Evolutionary conservation across 768 basidiomycete species (phyloP).

Genomic region (Strobilomyces confusus): DNA sequence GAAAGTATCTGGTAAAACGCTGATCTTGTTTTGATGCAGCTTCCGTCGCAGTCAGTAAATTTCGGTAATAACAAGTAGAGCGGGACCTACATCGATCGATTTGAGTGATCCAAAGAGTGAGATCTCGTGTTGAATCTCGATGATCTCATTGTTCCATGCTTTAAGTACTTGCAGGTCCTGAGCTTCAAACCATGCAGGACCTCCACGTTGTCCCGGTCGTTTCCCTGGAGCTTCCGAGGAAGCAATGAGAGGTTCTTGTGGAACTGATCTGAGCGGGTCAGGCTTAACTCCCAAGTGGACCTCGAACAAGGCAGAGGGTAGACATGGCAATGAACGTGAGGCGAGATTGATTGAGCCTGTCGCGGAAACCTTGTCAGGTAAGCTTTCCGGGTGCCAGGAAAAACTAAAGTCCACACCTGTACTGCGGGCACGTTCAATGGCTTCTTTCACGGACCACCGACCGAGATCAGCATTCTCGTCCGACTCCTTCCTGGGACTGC

Average conservation of each 20-base stretch:
- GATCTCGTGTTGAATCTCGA: slow-evolving; percentile 77
- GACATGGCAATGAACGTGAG: slow-evolving; percentile 64
- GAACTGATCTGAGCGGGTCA: slow-evolving; percentile 60
- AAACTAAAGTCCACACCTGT: slow-evolving; percentile 53
- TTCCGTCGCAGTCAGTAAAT: slow-evolving; percentile 25
- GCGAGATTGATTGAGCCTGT: slow-evolving; percentile 74
- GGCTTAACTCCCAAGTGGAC: slow-evolving; percentile 75
- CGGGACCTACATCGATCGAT: slow-evolving; percentile 64
- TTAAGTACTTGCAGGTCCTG: slow-evolving; percentile 75
- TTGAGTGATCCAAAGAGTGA: slow-evolving; percentile 82
- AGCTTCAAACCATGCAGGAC: slow-evolving; percentile 75
- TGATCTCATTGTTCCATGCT: slow-evolving; percentile 76
- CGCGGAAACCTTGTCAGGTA: slow-evolving; percentile 39
- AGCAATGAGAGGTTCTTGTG: slow-evolving; percentile 53
- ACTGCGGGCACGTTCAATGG: slow-evolving; percentile 72
- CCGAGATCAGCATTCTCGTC: slow-evolving; percentile 49
- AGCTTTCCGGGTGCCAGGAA: slow-evolving; percentile 38
- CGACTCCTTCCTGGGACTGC: slow-evolving; percentile 34
- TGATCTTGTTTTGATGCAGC: slow-evolving; percentile 74
- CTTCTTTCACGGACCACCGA: slow-evolving; percentile 63
- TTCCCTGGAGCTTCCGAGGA: slow-evolving; percentile 33
- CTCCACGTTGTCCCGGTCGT: slow-evolving; percentile 39
- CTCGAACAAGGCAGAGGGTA: slow-evolving; percentile 77
- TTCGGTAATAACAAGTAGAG: background rate
- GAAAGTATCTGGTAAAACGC: slow-evolving; percentile 58